Base-by-base conservation (phyloP, 2,329 filamentous ascomycete species). In the Xylaria sp. region DNA sequence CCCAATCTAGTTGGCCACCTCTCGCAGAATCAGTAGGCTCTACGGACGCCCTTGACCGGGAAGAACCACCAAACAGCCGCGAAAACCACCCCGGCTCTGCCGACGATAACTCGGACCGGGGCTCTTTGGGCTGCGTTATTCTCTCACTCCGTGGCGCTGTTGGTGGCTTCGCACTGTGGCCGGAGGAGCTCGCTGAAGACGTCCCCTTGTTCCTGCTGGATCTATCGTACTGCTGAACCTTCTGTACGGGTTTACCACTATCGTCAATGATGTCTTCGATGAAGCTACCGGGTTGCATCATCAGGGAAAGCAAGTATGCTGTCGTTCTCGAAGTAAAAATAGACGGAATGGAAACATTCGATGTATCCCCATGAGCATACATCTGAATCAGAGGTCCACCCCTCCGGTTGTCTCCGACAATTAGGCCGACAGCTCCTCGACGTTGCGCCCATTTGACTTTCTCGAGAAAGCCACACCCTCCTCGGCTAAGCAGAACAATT, bases 371-470 rank as follows among this genome's bases (percentile, higher is more conserved):
- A 75, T 93, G 90, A n/a, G 96, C 96, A 79, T 97, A 98, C 96
- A 99, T 99, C 74, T 97, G 96, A 59, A 98, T 93, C 69, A 99
- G 83, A 42, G 92, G 92, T 3, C 94, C 94, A 53, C 95, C 95
- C 69, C 93, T 92, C 66, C 93, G 91, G 79, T 98, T 92, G 79
- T 99, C 96, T 30, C 96, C 96, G 2, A 99, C 94, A 72, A 99
- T 97, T 68, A 99, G 84, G 42, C 93, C 96, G 68, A 94, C 87
- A 21, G 92, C 96, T 27, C 96, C 96, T 76, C 96, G 89, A 69
- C 94, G 88, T 79, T 99, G 96, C 12, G 92, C 93, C 96, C 96
- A 99, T 83, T 97, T 95, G 71, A 96, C 93, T 81, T 99, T 99
- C 78, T 98, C 95, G 68, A 98, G 81, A 79, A 99, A 99, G 4